Evolutionary conservation across 2,329 filamentous ascomycete species (phyloP).

Genomic region (Aspergillus tubingensis): DNA sequence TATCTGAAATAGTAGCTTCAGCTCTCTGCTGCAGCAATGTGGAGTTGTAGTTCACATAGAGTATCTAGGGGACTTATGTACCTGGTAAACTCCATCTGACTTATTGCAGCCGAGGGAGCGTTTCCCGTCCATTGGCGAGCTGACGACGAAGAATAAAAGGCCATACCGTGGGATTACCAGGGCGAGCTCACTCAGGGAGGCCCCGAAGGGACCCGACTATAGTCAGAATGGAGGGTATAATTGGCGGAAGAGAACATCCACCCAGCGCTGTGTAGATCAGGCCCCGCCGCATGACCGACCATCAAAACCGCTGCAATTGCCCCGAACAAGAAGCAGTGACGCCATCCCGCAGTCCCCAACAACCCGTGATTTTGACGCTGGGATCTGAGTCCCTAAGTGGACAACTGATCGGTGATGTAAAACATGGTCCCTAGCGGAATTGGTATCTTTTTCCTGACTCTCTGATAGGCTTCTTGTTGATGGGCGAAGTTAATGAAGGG

Average conservation of each 20-base stretch:
- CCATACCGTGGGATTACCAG: not conserved
- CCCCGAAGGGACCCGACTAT: slow-evolving; percentile 20
- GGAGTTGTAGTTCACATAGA: not conserved
- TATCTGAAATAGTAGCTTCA: not conserved
- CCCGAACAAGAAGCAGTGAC: slow-evolving; percentile 27
- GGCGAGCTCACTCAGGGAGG: slow-evolving; percentile 4
- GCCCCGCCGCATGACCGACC: slow-evolving; percentile 22
- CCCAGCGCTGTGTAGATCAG: slow-evolving; percentile 16
- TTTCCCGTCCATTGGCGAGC: not conserved
- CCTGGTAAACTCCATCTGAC: not conserved
- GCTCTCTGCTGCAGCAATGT: not conserved
- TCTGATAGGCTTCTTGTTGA: slow-evolving; percentile 2
- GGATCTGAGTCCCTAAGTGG: slow-evolving; percentile 8
- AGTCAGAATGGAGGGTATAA: not conserved
- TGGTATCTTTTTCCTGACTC: not conserved
- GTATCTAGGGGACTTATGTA: not conserved
- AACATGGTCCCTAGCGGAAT: slow-evolving; percentile 5
- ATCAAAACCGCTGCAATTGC: slow-evolving; percentile 22
- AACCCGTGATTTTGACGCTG: slow-evolving; percentile 16
- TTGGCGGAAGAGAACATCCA: slow-evolving; percentile 18
- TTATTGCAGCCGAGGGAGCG: not conserved
- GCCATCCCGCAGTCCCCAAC: slow-evolving; percentile 23
- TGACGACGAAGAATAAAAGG: not conserved
- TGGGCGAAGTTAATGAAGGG: not conserved
- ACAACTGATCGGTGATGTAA: slow-evolving; percentile 18